These are phyloP conservation scores for Fusarium sp. DNA, from an alignment of 2,329 filamentous ascomycete genomes.

Conservation along the genomic window DNA sequence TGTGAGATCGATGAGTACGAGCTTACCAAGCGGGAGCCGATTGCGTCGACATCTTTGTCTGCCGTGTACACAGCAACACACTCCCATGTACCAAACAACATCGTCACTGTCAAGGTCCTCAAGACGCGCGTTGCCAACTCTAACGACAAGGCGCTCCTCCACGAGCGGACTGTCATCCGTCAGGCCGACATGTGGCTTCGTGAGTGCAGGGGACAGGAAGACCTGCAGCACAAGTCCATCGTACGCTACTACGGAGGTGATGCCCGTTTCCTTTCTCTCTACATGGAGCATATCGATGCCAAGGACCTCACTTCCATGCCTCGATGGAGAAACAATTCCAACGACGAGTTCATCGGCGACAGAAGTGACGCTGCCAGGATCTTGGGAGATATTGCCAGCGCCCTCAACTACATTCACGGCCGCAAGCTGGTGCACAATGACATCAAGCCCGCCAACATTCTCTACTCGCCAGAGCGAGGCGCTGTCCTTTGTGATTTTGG, in stretches of 20 bases:
- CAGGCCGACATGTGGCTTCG: constrained; percentile 71
- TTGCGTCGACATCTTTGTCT: constrained; percentile 65
- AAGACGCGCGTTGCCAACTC: constrained; percentile 60
- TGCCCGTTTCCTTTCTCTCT: constrained; percentile 68
- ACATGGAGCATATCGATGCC: constrained; percentile 71
- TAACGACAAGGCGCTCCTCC: constrained; percentile 59
- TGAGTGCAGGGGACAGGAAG: constrained; percentile 66
- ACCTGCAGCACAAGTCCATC: constrained; percentile 67
- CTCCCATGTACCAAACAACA: constrained; percentile 62
- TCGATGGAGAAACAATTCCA: constrained; percentile 60
- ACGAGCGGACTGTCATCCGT: constrained; percentile 66
- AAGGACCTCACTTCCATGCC: constrained; percentile 62
- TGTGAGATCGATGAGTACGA: constrained; percentile 65
- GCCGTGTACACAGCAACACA: constrained; percentile 67
- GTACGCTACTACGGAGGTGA: constrained; percentile 69
- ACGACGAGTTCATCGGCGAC: constrained; percentile 62
- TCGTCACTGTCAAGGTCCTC: constrained; percentile 71
- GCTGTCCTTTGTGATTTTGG: constrained; percentile 72
- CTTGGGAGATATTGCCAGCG: constrained; percentile 64
- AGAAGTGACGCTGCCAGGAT: constrained; percentile 63
- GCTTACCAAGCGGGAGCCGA: constrained; percentile 66
- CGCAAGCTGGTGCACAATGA: constrained; percentile 69
- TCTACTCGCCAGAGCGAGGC: constrained; percentile 68
- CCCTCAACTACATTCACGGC: constrained; percentile 66
- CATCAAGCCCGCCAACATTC: constrained; percentile 71